These are phyloP conservation scores for Diaporthe sp. DNA, from an alignment of 2,329 filamentous ascomycete genomes.

Conservation along the genomic window DNA sequence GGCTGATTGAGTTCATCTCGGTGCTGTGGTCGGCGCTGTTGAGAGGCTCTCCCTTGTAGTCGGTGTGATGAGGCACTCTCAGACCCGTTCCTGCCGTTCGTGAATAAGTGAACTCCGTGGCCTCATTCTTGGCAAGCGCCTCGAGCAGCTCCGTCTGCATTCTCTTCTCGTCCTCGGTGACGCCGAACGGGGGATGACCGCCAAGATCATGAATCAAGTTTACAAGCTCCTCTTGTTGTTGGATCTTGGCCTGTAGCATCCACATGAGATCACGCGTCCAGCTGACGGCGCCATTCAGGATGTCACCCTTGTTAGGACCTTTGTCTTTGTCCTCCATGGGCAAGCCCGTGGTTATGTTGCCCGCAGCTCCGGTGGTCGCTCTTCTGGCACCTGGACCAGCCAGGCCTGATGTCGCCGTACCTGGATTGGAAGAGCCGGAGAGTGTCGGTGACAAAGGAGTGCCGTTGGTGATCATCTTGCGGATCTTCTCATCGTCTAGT, in stretches of 20 bases:
- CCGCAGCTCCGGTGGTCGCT: conserved; percentile 77
- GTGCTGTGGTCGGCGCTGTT: conserved; percentile 56
- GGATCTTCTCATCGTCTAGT: conserved; percentile 96
- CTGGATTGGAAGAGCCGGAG: conserved; percentile 76
- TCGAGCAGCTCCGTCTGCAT: conserved; percentile 96
- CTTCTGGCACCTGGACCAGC: conserved; percentile 87
- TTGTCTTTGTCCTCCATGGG: conserved; percentile 98
- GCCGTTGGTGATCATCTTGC: conserved; percentile 94
- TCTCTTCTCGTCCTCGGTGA: conserved; percentile 91
- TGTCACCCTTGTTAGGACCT: conserved; percentile 98
- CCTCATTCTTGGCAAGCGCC: conserved; percentile 85
- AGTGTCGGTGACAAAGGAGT: conserved; percentile 89
- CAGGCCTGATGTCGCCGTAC: conserved; percentile 86
- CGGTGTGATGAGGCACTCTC: conserved; percentile 93
- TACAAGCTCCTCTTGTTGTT: conserved; percentile 89
- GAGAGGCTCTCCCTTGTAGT: conserved; percentile 85
- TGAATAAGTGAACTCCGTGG: conserved; percentile 84
- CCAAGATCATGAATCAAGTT: conserved; percentile 81
- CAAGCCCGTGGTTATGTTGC: conserved; percentile 91
- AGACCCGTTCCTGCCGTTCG: conserved; percentile 87
- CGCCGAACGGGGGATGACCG: conserved; percentile 82
- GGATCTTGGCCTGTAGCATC: conserved; percentile 90
- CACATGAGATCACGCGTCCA: conserved; percentile 99
- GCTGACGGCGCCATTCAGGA: conserved; percentile 95
- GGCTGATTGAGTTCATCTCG: conserved; percentile 67